Evolutionary conservation across 2,329 filamentous ascomycete genomes (phyloP).

Genomic region (Neonectria punicea): DNA sequence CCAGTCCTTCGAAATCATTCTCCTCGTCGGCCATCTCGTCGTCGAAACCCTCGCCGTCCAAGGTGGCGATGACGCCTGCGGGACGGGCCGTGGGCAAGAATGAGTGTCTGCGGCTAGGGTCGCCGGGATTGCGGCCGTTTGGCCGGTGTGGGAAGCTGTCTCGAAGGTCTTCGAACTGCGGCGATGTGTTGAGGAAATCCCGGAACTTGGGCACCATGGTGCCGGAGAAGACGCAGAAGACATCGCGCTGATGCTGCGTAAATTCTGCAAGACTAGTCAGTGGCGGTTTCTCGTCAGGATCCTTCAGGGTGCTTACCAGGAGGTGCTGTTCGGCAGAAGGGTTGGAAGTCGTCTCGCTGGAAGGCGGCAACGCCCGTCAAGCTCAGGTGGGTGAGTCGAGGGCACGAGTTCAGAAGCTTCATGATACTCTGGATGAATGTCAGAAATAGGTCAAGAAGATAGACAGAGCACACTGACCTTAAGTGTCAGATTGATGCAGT

Average conservation of each 20-base stretch:
- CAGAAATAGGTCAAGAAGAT: constrained; percentile 17
- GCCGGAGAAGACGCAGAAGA: constrained; percentile 98
- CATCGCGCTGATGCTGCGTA: constrained; percentile 91
- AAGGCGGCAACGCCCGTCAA: constrained; percentile 95
- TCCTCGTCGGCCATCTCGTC: constrained; percentile 58
- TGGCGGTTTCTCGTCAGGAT: neutral
- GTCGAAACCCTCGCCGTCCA: constrained; percentile 51
- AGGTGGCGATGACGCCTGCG: constrained; percentile 20
- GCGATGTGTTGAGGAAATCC: constrained; percentile 74
- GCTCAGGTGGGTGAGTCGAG: constrained; percentile 91
- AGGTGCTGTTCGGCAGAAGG: constrained; percentile 88
- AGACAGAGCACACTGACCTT: constrained; percentile 65
- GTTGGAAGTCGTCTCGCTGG: constrained; percentile 82
- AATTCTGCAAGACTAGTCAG: constrained; percentile 73
- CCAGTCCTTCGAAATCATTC: constrained; percentile 55
- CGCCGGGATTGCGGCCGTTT: constrained; percentile 17
- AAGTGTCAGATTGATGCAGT: constrained; percentile 87
- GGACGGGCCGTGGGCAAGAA: neutral
- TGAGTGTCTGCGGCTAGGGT: neutral
- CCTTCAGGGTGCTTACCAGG: constrained; percentile 61
- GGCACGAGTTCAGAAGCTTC: constrained; percentile 87
- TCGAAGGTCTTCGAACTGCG: constrained; percentile 58
- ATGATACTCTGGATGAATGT: constrained; percentile 78
- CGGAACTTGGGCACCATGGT: constrained; percentile 82
- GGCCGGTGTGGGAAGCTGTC: constrained; percentile 43